Evolutionary conservation across 495 filamentous ascomycete species (phyloP), one percentile per base, ranked within the genome.

Genomic region (Lophiotrema nucula): DNA sequence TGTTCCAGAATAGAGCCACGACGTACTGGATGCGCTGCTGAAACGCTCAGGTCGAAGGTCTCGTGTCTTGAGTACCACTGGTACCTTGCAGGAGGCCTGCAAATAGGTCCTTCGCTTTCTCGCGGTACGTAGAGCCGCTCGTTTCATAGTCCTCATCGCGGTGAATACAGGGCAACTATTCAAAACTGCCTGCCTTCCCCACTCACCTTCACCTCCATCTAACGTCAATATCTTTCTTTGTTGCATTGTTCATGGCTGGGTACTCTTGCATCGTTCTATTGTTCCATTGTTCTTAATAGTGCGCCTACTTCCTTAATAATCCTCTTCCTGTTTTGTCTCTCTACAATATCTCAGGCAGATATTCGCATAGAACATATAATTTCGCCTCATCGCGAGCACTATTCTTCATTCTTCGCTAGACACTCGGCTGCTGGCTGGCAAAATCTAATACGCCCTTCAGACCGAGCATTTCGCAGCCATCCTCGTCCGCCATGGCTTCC

Each of bases 401-500:
- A 11, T 11, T 48, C 25, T 37, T 27, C 22, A 43, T 41, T 46
- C 47, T 19, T 39, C 38, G 16, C 15, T 26, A 41, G 24, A 43
- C 31, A 47, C 51, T 37, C 39, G 22, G 37, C 58, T 35, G 35
- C 58, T 43, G 41, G 21, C 19, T 52, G 38, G 31, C 46, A 52
- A 19, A 6, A 46, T 53, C 54, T 63, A 60, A 53, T 43, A 47
- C 38, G 15, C n/a, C 31, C 24, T 19, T n/a, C 49, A 67, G 64
- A 60, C 59, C 51, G 35, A 28, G 39, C 8, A 31, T 55, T 66
- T 69, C 58, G 35, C 39, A 53, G 31, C 58, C 44, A 38, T 39
- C 60, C 43, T 12, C 46, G 45, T 31, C 56, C 64, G 51, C 52
- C 60, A 74, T 74, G 71, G 67, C 70, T 63, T 72, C 69, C 69